Base-by-base conservation (phyloP, 106 monocot species). In the Dactylorhiza incarnata region DNA sequence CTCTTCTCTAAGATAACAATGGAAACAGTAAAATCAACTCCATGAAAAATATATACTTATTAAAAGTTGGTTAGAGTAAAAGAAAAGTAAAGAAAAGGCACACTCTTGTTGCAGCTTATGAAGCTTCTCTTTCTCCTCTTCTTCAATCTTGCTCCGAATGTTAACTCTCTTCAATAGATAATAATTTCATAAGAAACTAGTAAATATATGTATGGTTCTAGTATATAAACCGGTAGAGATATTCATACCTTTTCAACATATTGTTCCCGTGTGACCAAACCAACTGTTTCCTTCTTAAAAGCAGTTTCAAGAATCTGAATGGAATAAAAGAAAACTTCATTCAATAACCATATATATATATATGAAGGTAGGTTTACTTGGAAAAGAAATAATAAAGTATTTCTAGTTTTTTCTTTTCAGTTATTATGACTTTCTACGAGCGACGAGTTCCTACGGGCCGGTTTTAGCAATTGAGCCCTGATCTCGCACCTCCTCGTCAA, bases 41-140 rank as follows among this genome's bases (percentile, higher is more conserved):
- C 26, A 16, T 15, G 11, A 25, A 70, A 62, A 5, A 59, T n/a
- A 25, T 47, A 3, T 62, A 75, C 72, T 44, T 24, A 4, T 58
- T 65, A 68, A 75, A 45, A 37, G 48, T 17, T 44, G 22, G 20
- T 47, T 15, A 43, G 58, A 37, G 10, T 44, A 12, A 66, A 72
- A 48, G 14, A 17, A 17, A 24, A 11, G n/a, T 9, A 48, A 15
- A 48, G 23, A 11, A 2, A 72, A 5, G 29, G 82, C 94, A 37
- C 77, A 99, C 99, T 99, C 99, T 84, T 92, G 87, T 76, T 92
- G 99, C 82, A 89, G 77, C 73, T 86, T 91, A 74, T 92, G 91
- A 66, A 99, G 89, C 77, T 99, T 99, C 86, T 99, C 99, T 76
- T 99, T 99, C 89, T 99, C 99, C 84, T 99, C 99, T 82, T 99